Evolutionary conservation across 2,329 filamentous ascomycete species (phyloP), one percentile per base, ranked within the genome.

Genomic region (Gnomoniopsis sp.): DNA sequence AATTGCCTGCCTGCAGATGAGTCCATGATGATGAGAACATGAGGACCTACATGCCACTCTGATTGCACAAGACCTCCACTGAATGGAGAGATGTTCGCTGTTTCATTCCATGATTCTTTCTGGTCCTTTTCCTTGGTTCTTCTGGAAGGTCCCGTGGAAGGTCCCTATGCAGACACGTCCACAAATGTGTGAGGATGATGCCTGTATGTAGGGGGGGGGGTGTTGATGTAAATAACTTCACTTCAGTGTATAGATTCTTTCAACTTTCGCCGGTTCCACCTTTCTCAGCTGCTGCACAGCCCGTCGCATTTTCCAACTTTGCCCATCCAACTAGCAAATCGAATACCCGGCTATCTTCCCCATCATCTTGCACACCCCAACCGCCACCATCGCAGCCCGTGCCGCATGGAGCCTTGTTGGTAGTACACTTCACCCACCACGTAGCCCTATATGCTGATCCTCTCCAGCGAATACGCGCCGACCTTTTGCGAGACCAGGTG

Each of bases 381-480:
- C 19, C 19, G 14, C 26, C 26, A 47, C 43, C 43, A 26, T 41
- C 30, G 23, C 21, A 49, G 46, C 46, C 19, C 52, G 47, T 10
- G 52, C 53, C 34, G 57, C 59, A 23, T 4, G 44, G 10, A 19
- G 21, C 44, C 11, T 47, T 30, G 22, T 52, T 33, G 19, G 17
- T 49, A 59, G 44, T 50, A 33, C 11, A 15, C 14, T 34, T 12
- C 12, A 19, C 33, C 19, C 46, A 17, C 50, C n/a, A 48, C 21
- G 7, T 58, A 60, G 63, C 68, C 61, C 76, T 80, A 91, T 67
- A 91, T 77, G 54, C 82, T 73, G 66, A 96, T 86, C 73, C 86
- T 85, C 76, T 96, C 91, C 64, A 93, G 81, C 49, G 89, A 91
- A 75, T 97, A 96, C 65, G 88, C 85, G 57, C 89, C 89, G 62